Evolutionary conservation across 225 moss, liverwort and hornwort species (phyloP).

Genomic region (Polytrichum formosum): DNA sequence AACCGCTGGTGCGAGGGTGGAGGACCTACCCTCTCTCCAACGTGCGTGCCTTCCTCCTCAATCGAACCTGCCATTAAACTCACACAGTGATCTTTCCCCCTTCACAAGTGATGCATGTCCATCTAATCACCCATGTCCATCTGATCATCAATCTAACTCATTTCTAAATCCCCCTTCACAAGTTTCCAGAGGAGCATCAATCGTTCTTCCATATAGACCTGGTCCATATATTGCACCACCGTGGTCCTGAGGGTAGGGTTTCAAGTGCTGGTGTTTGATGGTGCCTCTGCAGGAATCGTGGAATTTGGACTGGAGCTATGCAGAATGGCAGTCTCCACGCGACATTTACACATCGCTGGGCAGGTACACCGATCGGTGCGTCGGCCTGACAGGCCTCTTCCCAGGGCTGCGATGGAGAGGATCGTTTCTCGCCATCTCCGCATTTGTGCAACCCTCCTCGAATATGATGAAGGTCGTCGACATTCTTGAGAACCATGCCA

Average conservation of each 20-base stretch:
- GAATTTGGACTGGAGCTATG: constrained; percentile 37
- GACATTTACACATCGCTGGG: constrained; percentile 41
- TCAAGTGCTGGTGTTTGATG: neutral
- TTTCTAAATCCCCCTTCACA: neutral
- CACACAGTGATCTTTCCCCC: too few species aligned
- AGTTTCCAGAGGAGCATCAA: neutral
- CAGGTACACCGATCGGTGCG: constrained; percentile 42
- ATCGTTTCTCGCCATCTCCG: constrained; percentile 49
- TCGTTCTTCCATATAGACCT: neutral
- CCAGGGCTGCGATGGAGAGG: constrained; percentile 89
- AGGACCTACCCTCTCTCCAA: constrained; percentile 28
- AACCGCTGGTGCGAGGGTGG: constrained; percentile 18
- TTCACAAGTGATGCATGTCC: too few species aligned
- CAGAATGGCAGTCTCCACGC: constrained; percentile 45
- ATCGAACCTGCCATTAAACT: too few species aligned
- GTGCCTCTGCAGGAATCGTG: constrained; percentile 32
- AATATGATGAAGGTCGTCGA: constrained; percentile 34
- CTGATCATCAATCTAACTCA: neutral
- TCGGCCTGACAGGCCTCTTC: constrained; percentile 70
- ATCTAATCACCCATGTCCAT: too few species aligned
- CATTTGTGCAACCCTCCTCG: constrained; percentile 58
- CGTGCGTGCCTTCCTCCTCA: constrained; percentile 13
- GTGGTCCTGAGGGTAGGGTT: neutral
- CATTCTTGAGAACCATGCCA: constrained; percentile 35
- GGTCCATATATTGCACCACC: neutral